Evolutionary conservation across 2,329 filamentous ascomycete species (phyloP).

Genomic region (Oidium heveae): DNA sequence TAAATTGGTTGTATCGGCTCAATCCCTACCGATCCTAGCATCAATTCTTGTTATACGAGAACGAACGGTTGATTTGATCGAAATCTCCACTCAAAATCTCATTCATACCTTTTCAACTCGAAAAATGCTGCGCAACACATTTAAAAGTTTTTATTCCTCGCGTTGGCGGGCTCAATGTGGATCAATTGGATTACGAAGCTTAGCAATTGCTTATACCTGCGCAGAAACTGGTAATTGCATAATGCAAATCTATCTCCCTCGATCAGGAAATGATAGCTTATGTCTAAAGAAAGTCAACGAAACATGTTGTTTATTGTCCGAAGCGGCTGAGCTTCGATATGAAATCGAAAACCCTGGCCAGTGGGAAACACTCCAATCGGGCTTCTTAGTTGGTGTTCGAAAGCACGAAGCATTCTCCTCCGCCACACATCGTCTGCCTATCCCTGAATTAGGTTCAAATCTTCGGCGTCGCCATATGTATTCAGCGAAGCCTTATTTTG

Average conservation of each 20-base stretch:
- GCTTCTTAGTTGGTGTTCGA: constrained; percentile 37
- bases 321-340: constrained; percentile 24
- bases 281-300: constrained; percentile 18
- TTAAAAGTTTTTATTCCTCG: constrained; percentile 32
- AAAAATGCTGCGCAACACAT: constrained; percentile 29
- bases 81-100: constrained; percentile 27
- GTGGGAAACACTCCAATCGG: constrained; percentile 36
- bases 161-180: constrained; percentile 26
- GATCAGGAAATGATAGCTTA: constrained; percentile 27
- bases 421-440: background rate
- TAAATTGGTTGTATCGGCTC: constrained; percentile 26
- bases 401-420: constrained; percentile 8
- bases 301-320: constrained; percentile 24
- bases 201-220: constrained; percentile 39
- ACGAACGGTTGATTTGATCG: constrained; percentile 31
- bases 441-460: constrained; percentile 2
- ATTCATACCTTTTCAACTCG: constrained; percentile 38
- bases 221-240: constrained; percentile 34
- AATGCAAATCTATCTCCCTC: constrained; percentile 34
- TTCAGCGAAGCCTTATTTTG: background rate
- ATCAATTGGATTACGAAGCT: constrained; percentile 28
- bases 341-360: constrained; percentile 34
- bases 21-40: constrained; percentile 31
- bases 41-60: constrained; percentile 34
- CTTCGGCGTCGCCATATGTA: constrained; percentile 8